Evolutionary conservation across 352 stramenopile species (phyloP), one percentile per base, ranked within the genome.

Genomic region (Globisporangium iwayamae): DNA sequence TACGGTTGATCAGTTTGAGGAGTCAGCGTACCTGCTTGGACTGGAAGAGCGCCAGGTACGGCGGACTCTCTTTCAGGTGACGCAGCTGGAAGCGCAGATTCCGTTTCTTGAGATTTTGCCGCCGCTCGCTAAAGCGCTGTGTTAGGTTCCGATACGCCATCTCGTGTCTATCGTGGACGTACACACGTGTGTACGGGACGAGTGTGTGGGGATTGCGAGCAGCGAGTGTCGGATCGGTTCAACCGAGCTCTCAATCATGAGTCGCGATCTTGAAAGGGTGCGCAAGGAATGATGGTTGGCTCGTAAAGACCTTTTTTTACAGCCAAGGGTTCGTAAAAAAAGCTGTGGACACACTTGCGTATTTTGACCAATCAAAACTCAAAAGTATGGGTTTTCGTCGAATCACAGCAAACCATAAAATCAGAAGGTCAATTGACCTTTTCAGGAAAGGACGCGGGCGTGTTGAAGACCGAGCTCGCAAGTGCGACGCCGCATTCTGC

Each of bases 141-240:
- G 81, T 87, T 14, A 87, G 78, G 56, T 92, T 75, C 2, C 83
- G 78, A 61, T 88, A 72, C 65, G 79, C 83, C 83, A 92, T 90
- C 20, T 6, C 13, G 39, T 18, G 3, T 46, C 9, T n/a, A 10
- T 46, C 14, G 28, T 41, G 32, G 32, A 36, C 28, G 13, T 32
- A 6, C 51, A 22, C 52, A 47, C 32, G 10, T 25, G 18, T 22
- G 28, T 25, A 11, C 7, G 48, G 18, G 25, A 28, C 25, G 25
- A 28, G 14, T 36, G 50, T 39, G 4, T 25, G 45, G n/a, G 16
- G 16, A 9, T 25, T 22, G 16, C 14, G 51, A 25, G 38, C 38
- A 52, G 36, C 36, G 22, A 45, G 41, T 28, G 13, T 14, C 16
- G 47, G 25, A 54, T 54, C 22, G 34, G 5, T 54, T 54, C 50